phyloP scores from a whole-genome alignment of 2,329 filamentous ascomycete species.

The Diaporthe caulivora region DNA sequence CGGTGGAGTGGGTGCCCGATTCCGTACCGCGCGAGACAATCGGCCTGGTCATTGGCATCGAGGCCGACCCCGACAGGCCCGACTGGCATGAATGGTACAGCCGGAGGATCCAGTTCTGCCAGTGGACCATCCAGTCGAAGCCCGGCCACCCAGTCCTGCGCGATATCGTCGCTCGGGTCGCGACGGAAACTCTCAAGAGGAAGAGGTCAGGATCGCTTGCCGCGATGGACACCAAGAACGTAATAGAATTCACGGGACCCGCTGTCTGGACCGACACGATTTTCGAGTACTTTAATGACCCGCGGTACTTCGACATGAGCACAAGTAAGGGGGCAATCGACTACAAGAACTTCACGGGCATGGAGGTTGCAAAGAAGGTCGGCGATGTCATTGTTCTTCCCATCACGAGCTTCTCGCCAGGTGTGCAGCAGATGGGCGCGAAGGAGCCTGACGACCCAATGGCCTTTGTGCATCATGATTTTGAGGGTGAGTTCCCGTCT shows the following conservation, averaged over 20 bases:
- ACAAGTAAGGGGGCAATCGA: constrained; percentile 80
- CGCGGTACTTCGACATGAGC: constrained; percentile 85
- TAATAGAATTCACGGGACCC: constrained; percentile 95
- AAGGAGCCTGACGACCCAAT: constrained; percentile 90
- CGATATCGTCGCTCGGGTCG: constrained; percentile 88
- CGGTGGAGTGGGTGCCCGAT: constrained; percentile 87
- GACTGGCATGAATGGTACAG: constrained; percentile 98
- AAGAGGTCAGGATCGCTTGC: constrained; percentile 76
- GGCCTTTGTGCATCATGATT: constrained; percentile 97
- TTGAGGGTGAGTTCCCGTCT: constrained; percentile 78
- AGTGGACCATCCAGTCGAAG: constrained; percentile 98
- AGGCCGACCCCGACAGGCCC: constrained; percentile 91
- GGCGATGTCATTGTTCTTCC: constrained; percentile 94
- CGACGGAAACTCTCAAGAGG: constrained; percentile 80
- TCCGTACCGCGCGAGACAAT: constrained; percentile 81
- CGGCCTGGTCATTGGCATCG: constrained; percentile 92
- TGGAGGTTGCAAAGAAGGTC: constrained; percentile 84
- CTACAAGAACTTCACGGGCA: constrained; percentile 90
- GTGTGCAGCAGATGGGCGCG: constrained; percentile 92
- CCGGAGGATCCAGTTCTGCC: constrained; percentile 95
- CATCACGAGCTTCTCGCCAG: constrained; percentile 97
- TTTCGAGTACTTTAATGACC: constrained; percentile 94
- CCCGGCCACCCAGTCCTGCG: constrained; percentile 92
- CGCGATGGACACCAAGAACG: constrained; percentile 73
- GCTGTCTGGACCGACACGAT: constrained; percentile 94